Conservation (phyloP, 2,329 filamentous ascomycete species). For the Hawksworthiomyces lignivorus region DNA sequence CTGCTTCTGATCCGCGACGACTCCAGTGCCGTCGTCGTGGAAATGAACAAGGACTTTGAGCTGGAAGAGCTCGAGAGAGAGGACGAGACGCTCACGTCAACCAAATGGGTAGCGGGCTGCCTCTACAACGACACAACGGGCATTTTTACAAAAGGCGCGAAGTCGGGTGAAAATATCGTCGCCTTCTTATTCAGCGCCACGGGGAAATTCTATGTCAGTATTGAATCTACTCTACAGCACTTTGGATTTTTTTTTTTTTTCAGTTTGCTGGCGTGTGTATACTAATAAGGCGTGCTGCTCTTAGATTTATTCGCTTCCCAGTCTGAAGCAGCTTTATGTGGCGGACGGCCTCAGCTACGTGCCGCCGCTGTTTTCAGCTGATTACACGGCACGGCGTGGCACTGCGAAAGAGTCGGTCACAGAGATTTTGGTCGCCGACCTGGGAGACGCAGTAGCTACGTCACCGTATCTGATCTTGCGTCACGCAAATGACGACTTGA, state of each 20-base stretch:
- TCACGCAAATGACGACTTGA: conserved; percentile 71
- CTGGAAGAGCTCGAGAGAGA: conserved; percentile 70
- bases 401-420: conserved; percentile 64
- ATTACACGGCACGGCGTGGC: conserved; percentile 62
- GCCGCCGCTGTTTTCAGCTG: conserved; percentile 65
- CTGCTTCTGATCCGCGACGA: conserved; percentile 79
- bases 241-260: no score
- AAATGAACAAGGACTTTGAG: conserved; percentile 74
- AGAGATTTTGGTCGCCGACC: conserved; percentile 75
- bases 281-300: no score
- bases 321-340: conserved; percentile 64
- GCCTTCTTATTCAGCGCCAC: conserved; percentile 70
- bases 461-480: conserved; percentile 77
- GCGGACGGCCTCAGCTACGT: conserved; percentile 72
- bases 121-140: conserved; percentile 64
- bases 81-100: conserved; percentile 46
- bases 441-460: conserved; percentile 65
- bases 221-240: not conserved
- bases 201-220: conserved; percentile 66
- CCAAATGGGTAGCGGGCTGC: conserved; percentile 76
- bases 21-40: conserved; percentile 67
- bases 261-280: no score
- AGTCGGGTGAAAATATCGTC: conserved; percentile 45
- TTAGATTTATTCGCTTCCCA: conserved; percentile 71
- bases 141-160: conserved; percentile 41